Base-by-base conservation (phyloP, 306 rosid species). In the Pueraria montana region DNA sequence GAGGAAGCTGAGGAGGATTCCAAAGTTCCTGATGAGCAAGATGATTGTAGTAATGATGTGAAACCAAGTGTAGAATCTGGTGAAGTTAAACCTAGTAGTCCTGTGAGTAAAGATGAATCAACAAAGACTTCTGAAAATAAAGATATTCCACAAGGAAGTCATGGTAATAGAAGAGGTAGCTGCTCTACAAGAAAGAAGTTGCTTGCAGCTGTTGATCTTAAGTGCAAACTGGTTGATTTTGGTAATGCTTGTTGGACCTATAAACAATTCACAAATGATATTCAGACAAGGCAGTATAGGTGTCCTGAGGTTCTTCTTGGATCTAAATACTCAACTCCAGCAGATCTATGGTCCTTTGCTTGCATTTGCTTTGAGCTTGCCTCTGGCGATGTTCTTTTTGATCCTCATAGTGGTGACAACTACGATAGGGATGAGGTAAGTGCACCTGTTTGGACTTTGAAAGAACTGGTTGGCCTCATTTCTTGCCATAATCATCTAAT, bases 231-330 rank as follows among this genome's bases (percentile, higher is more conserved):
- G 87, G 99, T 96, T 55, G 99, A 96, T 87, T 93, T 96, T 81
- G 99, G 99, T 72, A 96, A 94, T 89, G 99, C 99, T 52, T 93
- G 99, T 87, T 96, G 99, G 99, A 96, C 99, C 5, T 96, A 93
- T 85, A 96, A 96, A 77, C 99, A 96, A 84, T 96, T 96, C 87
- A 96, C 99, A 13, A 93, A 86, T 68, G 99, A 96, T 85, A 93
- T 96, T 85, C 99, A 96, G 87, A 96, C 99, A 40, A 89, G 99
- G 89, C 99, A 96, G 86, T 96, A 96, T 86, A 87, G 99, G 89
- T 96, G 98, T 69, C 99, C 99, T 16, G 99, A 96, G 86, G 99
- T 96, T 88, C 90, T 96, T 79, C 91, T 96, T 20, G 99, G 99
- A 80, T 96, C 99, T 30, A 96, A 92, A 77, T 96, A 96, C 76